Evolutionary conservation across 208 protist genomes (phyloP), one percentile per base, ranked within the genome.

Genomic region (Phytomonas sp.): DNA sequence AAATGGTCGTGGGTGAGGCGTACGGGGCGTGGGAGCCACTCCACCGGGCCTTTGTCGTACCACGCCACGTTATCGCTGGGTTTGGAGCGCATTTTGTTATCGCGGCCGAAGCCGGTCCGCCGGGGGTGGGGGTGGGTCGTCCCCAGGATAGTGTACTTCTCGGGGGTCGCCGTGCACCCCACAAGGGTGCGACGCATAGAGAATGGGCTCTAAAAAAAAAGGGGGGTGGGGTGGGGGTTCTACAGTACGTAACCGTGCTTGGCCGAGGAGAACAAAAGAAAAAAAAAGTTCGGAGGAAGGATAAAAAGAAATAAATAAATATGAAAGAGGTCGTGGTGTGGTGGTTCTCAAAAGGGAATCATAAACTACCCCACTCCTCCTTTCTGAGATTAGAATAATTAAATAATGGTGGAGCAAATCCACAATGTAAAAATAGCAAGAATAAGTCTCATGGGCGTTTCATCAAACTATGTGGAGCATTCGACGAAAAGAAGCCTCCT

Each of bases 41-140:
- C 91, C 12, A 96, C 91, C 0, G 86, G 86, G 19, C 91, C 91
- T 66, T 89, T 91, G 74, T 95, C 91, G 74, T 94, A 95, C 88
- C 86, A 95, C 42, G 91, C 88, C 0, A 86, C 79, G 70, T 95
- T 95, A 74, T 95, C 91, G 72, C 85, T 91, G n/a, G 88, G 86
- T 67, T 92, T 92, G 60, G 80, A 87, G 74, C 90, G 85, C 87
- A 95, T 93, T 73, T 93, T 95, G 75, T 92, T 93, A 31, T 77
- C 71, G 34, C 90, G 81, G 6, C 90, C 90, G 32, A 93, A 33
- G 34, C 86, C 90, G 64, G 71, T 88, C 33, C 86, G 87, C 71
- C 82, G 84, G 14, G 90, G 87, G 49, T 72, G 74, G 2, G 81
- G 77, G 29, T 83, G 72, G 14, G 90, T 95, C 11, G 86, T 93